A percentile compares a stretch with the other conserved stretches of the same genome.
These are phyloP conservation scores for Wickerhamiella alocasiicola DNA, from an alignment of 805 yeast genomes.

Conservation along the genomic window DNA sequence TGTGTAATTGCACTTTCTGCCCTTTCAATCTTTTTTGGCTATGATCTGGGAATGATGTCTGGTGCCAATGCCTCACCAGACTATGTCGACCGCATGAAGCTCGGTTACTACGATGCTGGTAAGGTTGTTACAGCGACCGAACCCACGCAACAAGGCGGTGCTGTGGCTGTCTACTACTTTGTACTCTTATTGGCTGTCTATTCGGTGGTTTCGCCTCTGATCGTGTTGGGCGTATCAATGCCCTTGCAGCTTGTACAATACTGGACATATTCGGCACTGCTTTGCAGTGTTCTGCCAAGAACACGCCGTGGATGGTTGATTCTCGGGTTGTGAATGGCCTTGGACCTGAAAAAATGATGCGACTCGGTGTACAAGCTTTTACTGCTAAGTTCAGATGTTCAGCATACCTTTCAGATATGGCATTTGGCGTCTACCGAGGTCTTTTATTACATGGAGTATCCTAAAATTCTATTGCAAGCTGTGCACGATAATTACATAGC, in stretches of 20 bases:
- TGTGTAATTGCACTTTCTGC: conserved; percentile 18
- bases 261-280: conserved; percentile 57
- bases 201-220: conserved; percentile 47
- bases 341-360: too few species aligned
- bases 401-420: too few species aligned
- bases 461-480: too few species aligned
- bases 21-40: conserved; percentile 30
- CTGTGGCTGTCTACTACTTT: conserved; percentile 27
- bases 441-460: too few species aligned
- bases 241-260: conserved; percentile 41
- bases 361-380: too few species aligned
- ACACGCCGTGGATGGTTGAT: conserved; percentile 51
- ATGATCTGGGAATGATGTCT: conserved; percentile 35
- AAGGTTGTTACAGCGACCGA: conserved; percentile 8
- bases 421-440: too few species aligned
- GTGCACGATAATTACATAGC: too few species aligned
- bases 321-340: conserved; percentile 41
- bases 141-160: conserved; percentile 16
- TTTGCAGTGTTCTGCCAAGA: conserved; percentile 51
- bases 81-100: conserved; percentile 21
- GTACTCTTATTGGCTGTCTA: conserved; percentile 40
- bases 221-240: conserved; percentile 44
- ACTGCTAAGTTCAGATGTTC: too few species aligned
- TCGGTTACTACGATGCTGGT: conserved; percentile 16
- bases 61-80: conserved; percentile 28